Evolutionary conservation across 2,329 filamentous ascomycete species (phyloP), one percentile per base, ranked within the genome.

Genomic region (Ascochyta koolunga): DNA sequence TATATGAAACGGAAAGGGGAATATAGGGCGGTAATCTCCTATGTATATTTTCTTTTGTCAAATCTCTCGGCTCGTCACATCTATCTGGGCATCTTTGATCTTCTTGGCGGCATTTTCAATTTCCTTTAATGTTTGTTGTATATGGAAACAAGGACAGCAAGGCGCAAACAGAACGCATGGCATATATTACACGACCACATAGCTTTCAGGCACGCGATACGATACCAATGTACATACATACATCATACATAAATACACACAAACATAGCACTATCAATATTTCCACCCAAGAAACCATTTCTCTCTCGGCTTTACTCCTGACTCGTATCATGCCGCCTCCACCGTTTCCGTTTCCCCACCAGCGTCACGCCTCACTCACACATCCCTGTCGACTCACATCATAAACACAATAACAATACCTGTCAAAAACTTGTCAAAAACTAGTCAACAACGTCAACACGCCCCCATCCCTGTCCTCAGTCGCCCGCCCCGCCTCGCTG

Each of bases 181-280:
- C 27, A 44, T 43, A 22, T n/a, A 33, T 25, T 29, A 13, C 32
- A 48, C 19, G 39, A 54, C 22, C 39, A 54, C 40, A 54, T 54
- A 49, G 51, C 44, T 40, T 44, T 31, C 25, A 48, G 25, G 27
- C 44, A 49, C 44, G 36, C 35, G 33, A 45, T 24, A 50, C 36
- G 51, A 54, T 35, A 50, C 24, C 27, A 54, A 54, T 54, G 51
- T 54, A 54, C 45, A 54, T 54, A 54, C 27, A 18, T 38, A n/a
- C n/a, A n/a, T n/a, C n/a, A n/a, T n/a, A n/a, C n/a, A 51, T 15
- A n/a, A n/a, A 32, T 15, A 32, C n/a, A 32, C 25, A 13, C 10
- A 24, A 24, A 3, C 27, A 13, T 13, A 29, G 24, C 24, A 27
- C 10, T 2, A 27, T 13, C 29, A 32, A 32, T 2, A 4, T n/a